A percentile compares a stretch with the other conserved stretches of the same genome.
Conservation (phyloP, 192 early-diverging fungal species). For the Phycomyces nitens region DNA sequence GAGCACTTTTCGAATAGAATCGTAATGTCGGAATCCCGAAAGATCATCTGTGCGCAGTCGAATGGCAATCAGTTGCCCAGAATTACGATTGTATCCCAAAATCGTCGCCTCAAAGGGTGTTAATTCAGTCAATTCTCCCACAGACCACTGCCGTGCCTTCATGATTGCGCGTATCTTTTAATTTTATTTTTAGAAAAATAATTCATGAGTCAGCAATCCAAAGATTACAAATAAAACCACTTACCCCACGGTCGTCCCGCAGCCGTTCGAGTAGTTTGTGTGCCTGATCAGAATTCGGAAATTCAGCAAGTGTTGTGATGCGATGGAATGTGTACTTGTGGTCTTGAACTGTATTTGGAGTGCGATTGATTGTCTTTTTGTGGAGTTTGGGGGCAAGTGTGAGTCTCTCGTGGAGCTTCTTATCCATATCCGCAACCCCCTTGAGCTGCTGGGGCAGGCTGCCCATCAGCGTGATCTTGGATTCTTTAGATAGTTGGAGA, state of each 20-base stretch:
- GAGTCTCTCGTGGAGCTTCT: constrained; percentile 8
- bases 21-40: constrained; percentile 73
- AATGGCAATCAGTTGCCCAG: constrained; percentile 68
- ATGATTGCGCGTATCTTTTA: constrained; percentile 53
- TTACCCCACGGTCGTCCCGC: constrained; percentile 57
- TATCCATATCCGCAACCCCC: constrained; percentile 28
- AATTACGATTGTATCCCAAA: constrained; percentile 69
- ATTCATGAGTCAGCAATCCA: constrained; percentile 17
- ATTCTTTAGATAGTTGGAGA: constrained; percentile 22
- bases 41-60: constrained; percentile 75
- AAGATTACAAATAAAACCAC: too few species aligned
- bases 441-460: constrained; percentile 37
- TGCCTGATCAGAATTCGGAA: constrained; percentile 51
- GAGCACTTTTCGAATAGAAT: constrained; percentile 61
- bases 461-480: constrained; percentile 58
- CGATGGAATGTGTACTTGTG: constrained; percentile 56
- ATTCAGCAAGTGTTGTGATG: constrained; percentile 55
- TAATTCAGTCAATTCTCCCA: constrained; percentile 65
- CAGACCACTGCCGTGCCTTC: constrained; percentile 60
- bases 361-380: not conserved
- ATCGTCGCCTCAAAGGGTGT: constrained; percentile 64
- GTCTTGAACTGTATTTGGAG: not conserved
- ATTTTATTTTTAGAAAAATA: too few species aligned
- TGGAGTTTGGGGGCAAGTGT: constrained; percentile 6
- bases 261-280: constrained; percentile 58